Base-by-base conservation (phyloP, 108 stramenopile species). In the Chaetoceros tenuissimus region DNA sequence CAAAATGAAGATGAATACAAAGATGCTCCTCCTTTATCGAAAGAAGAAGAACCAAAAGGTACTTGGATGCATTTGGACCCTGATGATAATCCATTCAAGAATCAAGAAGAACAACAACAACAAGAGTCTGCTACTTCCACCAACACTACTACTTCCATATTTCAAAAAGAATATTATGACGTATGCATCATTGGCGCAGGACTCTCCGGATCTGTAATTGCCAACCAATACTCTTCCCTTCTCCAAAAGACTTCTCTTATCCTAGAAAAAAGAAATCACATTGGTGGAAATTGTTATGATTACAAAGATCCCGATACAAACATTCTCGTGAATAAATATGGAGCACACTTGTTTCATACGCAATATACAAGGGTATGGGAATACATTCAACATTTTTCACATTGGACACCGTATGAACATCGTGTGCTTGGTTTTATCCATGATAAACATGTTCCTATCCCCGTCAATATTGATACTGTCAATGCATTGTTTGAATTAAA, bases 241-340 rank as follows among this genome's bases (percentile, higher is more conserved):
- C 66, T 77, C 8, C 48, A 63, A 22, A 67, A 81, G 57, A 71
- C 68, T 21, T 70, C 69, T 10, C 63, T 92, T 31, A 57, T 92
- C 50, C 63, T 92, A 10, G 89, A 92, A 58, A 71, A 71, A 44
- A 74, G 89, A 7, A 5, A 71, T 26, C 87, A 88, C 55, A 84
- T 88, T 65, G 85, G 82, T 5, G 89, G 89, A 20, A 92, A 92
- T 60, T 87, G 85, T 56, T 92, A 81, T 52, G 89, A 92, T 48
- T 85, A 72, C 51, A 67, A 77, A 21, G 89, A 92, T 46, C 51
- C 55, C 18, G 71, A 87, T 8, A 81, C 80, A 3, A 78, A 72
- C 0, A 74, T 87, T 48, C 80, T 71, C 16, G 71, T 83, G 18
- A 69, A 63, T 28, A 43, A 64, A 31, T 86, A 74, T 46, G 85